A percentile compares a stretch with the other conserved stretches of the same genome.
Evolutionary conservation across 2,329 filamentous ascomycete species (phyloP).

Genomic region (Ambrosiella beaveri): DNA sequence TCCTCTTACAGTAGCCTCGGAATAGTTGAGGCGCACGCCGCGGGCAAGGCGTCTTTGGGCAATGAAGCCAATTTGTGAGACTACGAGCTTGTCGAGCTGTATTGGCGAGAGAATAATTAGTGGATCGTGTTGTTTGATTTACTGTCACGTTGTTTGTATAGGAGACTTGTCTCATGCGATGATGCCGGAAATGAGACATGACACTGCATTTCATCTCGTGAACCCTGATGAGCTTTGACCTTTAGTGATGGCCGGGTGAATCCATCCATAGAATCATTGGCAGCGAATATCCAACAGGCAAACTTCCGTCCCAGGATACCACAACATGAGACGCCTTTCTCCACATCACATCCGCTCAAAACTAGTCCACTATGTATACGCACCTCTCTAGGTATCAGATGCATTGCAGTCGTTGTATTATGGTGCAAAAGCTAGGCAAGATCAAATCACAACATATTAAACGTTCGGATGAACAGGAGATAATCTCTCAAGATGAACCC

Average conservation of each 20-base stretch:
- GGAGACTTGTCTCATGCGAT: no score
- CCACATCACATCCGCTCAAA: background rate
- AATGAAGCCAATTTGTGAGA: constrained; percentile 72
- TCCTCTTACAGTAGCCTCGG: constrained; percentile 56
- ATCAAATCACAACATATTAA: background rate
- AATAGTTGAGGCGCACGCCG: constrained; percentile 76
- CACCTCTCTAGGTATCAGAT: background rate
- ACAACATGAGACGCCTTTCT: no score
- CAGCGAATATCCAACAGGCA: no score
- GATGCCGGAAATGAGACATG: no score
- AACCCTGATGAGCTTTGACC: no score
- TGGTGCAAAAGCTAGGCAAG: background rate
- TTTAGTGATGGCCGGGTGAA: no score
- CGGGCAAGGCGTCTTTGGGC: constrained; percentile 77
- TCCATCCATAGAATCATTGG: no score
- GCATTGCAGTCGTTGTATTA: background rate
- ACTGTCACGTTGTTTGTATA: no score
- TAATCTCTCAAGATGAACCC: background rate
- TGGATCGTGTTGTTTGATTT: no score
- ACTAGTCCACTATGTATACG: background rate
- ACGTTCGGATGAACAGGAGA: background rate
- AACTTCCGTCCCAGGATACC: no score
- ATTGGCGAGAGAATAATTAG: background rate
- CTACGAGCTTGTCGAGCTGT: constrained; percentile 89
- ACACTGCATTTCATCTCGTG: no score